Conservation (phyloP, 371 early-diverging fungal species). For the Chytridiales sp. region DNA sequence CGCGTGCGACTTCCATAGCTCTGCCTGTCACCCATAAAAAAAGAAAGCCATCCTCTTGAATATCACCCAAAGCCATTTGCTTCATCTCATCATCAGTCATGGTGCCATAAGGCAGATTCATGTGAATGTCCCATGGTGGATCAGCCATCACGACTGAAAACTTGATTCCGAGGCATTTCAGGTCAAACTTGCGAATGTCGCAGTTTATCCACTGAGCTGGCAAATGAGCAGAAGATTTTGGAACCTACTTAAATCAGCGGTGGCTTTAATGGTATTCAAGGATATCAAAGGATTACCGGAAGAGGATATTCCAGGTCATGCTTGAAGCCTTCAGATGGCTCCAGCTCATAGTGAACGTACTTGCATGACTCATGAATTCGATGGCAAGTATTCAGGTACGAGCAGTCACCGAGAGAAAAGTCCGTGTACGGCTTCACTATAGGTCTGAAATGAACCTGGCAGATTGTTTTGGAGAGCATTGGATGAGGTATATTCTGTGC, state of each 20-base stretch:
- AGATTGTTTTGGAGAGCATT: conserved; percentile 6
- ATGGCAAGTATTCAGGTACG: conserved; percentile 53
- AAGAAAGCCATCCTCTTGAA: conserved; percentile 50
- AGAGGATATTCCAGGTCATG: background rate
- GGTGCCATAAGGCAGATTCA: conserved; percentile 52
- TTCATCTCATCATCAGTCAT: conserved; percentile 60
- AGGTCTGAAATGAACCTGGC: conserved; percentile 44
- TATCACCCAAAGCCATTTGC: conserved; percentile 36
- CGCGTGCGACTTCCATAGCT: conserved; percentile 55
- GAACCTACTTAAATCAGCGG: no score
- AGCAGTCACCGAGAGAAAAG: conserved; percentile 50
- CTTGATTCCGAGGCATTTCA: conserved; percentile 29
- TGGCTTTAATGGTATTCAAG: conserved; percentile 11
- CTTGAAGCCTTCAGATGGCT: conserved; percentile 14
- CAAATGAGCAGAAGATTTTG: conserved; percentile 9
- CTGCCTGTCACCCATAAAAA: conserved; percentile 59
- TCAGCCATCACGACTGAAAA: conserved; percentile 57
- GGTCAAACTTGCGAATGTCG: conserved; percentile 51
- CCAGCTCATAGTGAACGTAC: conserved; percentile 54
- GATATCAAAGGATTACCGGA: no score
- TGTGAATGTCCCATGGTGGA: conserved; percentile 57
- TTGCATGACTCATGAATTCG: conserved; percentile 49
- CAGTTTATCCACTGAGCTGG: conserved; percentile 59
- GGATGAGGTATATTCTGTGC: no score
- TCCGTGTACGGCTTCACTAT: conserved; percentile 47